Evolutionary conservation across 177 flowering plant species (phyloP), one percentile per base, ranked within the genome.

Genomic region (Vitis hybrid): DNA sequence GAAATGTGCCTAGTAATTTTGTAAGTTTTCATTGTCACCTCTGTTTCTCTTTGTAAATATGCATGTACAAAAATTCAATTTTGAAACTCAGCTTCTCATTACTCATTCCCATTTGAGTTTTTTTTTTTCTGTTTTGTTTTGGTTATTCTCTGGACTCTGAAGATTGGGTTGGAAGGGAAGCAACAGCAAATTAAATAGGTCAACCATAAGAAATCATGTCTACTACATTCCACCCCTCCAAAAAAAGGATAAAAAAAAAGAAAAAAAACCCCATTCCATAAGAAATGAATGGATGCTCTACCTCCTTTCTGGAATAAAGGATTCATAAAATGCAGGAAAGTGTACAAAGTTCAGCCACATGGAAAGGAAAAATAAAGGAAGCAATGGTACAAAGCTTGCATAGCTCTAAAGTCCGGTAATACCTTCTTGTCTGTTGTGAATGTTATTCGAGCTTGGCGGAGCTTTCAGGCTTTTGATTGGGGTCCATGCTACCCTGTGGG

Each of bases 41-140:
- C 66, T n/a, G 49, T 61, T 27, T 32, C 56, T 50, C 49, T 40
- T 54, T 72, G 75, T 72, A 60, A 50, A 72, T 60, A 19, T 35
- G 32, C 48, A 64, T 56, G 19, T 52, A 35, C 46, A 35, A 35
- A 52, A 17, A 51, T 50, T 54, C 52, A n/a, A 32, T 30, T 49
- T 62, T 62, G 21, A 46, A 46, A 40, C 9, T 40, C 52, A 17
- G 46, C 11, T n/a, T 51, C 32, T 21, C 46, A 61, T 46, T 49
- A 51, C 21, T 12, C 52, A 21, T 18, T 56, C 19, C 30, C 12
- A 11, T 17, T 64, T 19, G 21, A 59, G 55, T 13, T 61, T 58
- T 40, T 48, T 7, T 13, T 61, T 58, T 40, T 48, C 3, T 35
- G 6, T 35, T 35, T 4, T 35, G 6, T 35, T 6, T 35, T 35